Conservation (phyloP, 352 stramenopile species). For the Pythium apleroticum region DNA sequence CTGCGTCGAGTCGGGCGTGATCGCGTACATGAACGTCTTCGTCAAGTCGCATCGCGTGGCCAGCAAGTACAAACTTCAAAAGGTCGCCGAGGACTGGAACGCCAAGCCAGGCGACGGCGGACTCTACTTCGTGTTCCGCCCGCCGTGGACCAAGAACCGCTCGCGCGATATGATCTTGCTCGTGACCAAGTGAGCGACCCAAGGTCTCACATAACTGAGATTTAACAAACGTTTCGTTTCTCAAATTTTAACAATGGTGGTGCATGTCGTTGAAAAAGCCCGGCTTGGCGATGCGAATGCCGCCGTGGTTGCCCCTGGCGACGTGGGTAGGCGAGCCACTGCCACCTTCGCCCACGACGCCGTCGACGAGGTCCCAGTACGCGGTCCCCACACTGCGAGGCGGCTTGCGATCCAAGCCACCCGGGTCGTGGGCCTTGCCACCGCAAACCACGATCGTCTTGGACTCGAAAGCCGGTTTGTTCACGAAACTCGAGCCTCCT, state of each 20-base stretch:
- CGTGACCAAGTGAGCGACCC: slow-evolving; percentile 17
- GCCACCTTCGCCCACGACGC: slow-evolving; percentile 56
- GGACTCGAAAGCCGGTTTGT: slow-evolving; percentile 34
- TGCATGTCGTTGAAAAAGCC: slow-evolving; percentile 84
- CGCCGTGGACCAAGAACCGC: slow-evolving; percentile 36
- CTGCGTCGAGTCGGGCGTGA: slow-evolving; percentile 51
- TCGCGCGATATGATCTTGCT: slow-evolving; percentile 26
- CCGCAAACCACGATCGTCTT: slow-evolving; percentile 49
- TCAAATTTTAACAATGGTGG: slow-evolving; percentile 37
- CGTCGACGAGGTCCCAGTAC: slow-evolving; percentile 64
- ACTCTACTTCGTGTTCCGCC: slow-evolving; percentile 46
- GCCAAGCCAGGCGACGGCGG: slow-evolving; percentile 33
- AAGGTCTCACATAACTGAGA: background rate
- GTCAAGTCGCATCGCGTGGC: slow-evolving; percentile 60
- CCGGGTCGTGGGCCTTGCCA: slow-evolving; percentile 37
- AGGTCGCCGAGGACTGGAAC: slow-evolving; percentile 82
- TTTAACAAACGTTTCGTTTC: background rate
- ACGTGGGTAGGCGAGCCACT: slow-evolving; percentile 29
- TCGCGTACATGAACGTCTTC: slow-evolving; percentile 86
- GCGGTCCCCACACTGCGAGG: slow-evolving; percentile 45
- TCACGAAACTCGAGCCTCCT: slow-evolving; percentile 67
- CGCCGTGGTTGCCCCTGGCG: slow-evolving; percentile 58
- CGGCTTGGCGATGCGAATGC: slow-evolving; percentile 51
- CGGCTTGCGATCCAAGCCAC: slow-evolving; percentile 52
- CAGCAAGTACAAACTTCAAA: slow-evolving; percentile 74